Evolutionary conservation across 192 early-diverging fungal species (phyloP).

Genomic region (Coemansia sp.): DNA sequence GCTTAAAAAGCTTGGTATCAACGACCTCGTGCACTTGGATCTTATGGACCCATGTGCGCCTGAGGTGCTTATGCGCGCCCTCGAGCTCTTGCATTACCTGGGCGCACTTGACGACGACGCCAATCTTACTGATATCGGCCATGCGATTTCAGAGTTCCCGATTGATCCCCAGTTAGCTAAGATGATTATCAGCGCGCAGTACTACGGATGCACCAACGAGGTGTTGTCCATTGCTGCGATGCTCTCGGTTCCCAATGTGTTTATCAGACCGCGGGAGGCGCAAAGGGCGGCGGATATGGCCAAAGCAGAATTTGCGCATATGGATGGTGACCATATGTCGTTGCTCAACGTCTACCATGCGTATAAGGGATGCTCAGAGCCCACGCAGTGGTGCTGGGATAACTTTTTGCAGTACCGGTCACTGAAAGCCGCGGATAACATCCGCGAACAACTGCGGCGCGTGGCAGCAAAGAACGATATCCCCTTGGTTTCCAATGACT

Average conservation of each 20-base stretch:
- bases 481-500: constrained; percentile 68
- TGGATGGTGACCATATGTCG: constrained; percentile 95
- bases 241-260: constrained; percentile 87
- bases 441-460: constrained; percentile 84
- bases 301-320: constrained; percentile 91
- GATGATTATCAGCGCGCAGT: constrained; percentile 84
- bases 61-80: constrained; percentile 96
- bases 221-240: constrained; percentile 93
- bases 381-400: constrained; percentile 89
- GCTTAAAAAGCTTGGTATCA: constrained; percentile 95
- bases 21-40: constrained; percentile 98
- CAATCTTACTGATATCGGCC: constrained; percentile 81
- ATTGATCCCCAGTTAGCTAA: constrained; percentile 95
- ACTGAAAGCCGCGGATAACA: constrained; percentile 90
- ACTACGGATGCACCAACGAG: constrained; percentile 91
- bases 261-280: constrained; percentile 88
- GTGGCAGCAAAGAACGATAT: constrained; percentile 76
- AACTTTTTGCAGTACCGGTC: constrained; percentile 91
- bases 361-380: constrained; percentile 65
- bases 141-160: constrained; percentile 93
- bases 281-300: constrained; percentile 87
- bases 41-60: constrained; percentile 99
- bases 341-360: constrained; percentile 96
- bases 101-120: constrained; percentile 95
- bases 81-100: constrained; percentile 94